Evolutionary conservation across 2,329 filamentous ascomycete species (phyloP), one percentile per base, ranked within the genome.

Genomic region (Laburnicola sp.): DNA sequence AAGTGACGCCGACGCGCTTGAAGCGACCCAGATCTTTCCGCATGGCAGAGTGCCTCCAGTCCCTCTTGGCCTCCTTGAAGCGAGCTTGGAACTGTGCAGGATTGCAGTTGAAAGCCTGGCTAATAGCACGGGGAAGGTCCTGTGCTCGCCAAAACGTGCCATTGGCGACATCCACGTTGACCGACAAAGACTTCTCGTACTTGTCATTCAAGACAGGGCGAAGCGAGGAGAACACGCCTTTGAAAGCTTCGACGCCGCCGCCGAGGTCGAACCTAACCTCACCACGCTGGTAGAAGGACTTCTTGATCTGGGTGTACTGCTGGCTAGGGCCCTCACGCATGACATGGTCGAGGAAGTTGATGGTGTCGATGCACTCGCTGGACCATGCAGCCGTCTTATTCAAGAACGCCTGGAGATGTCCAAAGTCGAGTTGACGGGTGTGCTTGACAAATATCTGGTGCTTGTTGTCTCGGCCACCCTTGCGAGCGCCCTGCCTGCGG

Each of bases 151-250:
- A 97, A 75, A 99, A 99, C 9, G 88, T 89, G 0, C 90, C 89
- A 67, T 97, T 96, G 50, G 92, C 87, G 27, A 96, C 88, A 64
- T 99, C 93, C 8, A 96, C 85, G 62, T 97, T 97, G 68, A 99
- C 77, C 0, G 88, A 84, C 4, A 97, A 79, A 6, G 83, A 84
- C 25, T 83, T 81, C 28, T 82, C 80, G 57, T 67, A 50, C 56
- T 62, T 53, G 62, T 71, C 63, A 70, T 75, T 53, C 64, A 89
- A 80, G 40, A 86, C 87, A 22, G 93, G 81, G 36, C 91, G 85
- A 45, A 97, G 86, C 0, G 92, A 91, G 7, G 91, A 85, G 63
- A 96, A 97, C 3, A 91, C 87, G 27, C 94, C 94, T 69, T 96
- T 96, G 76, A 90, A 86, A 0, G 91, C 90, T 65, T 91, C 85